Evolutionary conservation across 202 grass and related monocot genomes (phyloP).

Genomic region (Eragrostis tef): DNA sequence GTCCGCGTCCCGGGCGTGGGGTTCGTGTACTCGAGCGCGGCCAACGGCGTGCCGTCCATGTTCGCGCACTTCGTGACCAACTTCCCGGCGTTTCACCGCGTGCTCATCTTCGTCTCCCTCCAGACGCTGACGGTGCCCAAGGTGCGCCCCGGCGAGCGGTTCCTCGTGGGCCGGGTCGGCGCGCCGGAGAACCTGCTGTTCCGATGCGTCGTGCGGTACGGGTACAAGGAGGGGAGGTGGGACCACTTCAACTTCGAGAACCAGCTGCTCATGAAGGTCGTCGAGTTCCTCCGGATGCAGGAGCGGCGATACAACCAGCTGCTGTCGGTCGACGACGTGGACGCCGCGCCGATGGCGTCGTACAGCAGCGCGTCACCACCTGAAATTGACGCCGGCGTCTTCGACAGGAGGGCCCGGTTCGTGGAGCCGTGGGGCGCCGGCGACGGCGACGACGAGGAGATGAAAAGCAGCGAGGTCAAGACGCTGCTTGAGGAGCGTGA

Average conservation of each 20-base stretch:
- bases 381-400: conserved; percentile 36
- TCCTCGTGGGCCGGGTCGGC: conserved; percentile 70
- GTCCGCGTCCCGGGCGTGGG: conserved; percentile 75
- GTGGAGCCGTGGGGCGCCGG: conserved; percentile 28
- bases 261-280: conserved; percentile 77
- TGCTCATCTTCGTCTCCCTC: conserved; percentile 76
- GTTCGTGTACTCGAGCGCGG: conserved; percentile 67
- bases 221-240: conserved; percentile 72
- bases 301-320: background rate
- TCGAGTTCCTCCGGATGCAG: conserved; percentile 65
- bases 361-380: background rate
- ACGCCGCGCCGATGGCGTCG: background rate
- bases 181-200: conserved; percentile 58
- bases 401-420: conserved; percentile 53
- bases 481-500: conserved; percentile 76
- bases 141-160: conserved; percentile 56
- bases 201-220: conserved; percentile 69
- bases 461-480: conserved; percentile 53
- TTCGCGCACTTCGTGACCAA: conserved; percentile 98
- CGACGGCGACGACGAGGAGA: conserved; percentile 7
- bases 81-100: conserved; percentile 88
- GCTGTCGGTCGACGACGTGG: conserved; percentile 3
- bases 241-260: conserved; percentile 82
- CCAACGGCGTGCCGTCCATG: conserved; percentile 64
- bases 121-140: conserved; percentile 80